Conservation (phyloP, 306 rosid species). For the Fragaria vesca region DNA sequence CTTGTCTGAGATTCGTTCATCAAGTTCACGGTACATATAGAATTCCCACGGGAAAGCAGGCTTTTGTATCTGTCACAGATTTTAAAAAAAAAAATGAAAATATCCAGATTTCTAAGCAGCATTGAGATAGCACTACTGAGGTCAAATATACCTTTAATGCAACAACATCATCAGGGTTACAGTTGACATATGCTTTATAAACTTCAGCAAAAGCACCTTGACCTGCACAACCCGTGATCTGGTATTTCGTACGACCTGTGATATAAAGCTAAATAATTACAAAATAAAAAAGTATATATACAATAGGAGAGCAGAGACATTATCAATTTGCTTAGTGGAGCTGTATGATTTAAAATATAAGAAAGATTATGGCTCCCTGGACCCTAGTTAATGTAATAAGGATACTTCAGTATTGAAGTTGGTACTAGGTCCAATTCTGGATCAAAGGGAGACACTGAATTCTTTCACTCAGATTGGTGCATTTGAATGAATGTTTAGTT, state of each 20-base stretch:
- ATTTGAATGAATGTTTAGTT: background rate
- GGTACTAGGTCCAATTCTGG: background rate
- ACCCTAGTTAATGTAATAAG: background rate
- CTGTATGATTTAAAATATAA: background rate
- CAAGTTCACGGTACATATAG: slow-evolving; percentile 91
- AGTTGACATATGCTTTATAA: slow-evolving; percentile 62
- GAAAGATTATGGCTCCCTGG: background rate
- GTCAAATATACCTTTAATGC: slow-evolving; percentile 66
- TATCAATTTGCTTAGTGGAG: background rate
- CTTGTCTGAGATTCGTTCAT: slow-evolving; percentile 57
- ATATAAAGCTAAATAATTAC: background rate
- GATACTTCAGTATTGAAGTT: background rate
- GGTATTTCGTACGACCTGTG: slow-evolving; percentile 83
- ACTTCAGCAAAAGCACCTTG: slow-evolving; percentile 94
- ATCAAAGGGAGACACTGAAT: background rate
- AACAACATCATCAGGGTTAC: slow-evolving; percentile 74
- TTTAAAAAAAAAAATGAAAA: slow-evolving; percentile 4
- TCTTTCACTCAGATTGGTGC: background rate
- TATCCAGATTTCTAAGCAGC: slow-evolving; percentile 8
- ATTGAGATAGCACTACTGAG: background rate
- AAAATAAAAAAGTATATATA: background rate
- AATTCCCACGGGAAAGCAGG: slow-evolving; percentile 96
- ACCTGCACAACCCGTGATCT: slow-evolving; percentile 90
- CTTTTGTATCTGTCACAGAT: slow-evolving; percentile 67
- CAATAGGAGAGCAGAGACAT: background rate